Base-by-base conservation (phyloP, 164 flowering plant species). In the Vitis vinifera region DNA sequence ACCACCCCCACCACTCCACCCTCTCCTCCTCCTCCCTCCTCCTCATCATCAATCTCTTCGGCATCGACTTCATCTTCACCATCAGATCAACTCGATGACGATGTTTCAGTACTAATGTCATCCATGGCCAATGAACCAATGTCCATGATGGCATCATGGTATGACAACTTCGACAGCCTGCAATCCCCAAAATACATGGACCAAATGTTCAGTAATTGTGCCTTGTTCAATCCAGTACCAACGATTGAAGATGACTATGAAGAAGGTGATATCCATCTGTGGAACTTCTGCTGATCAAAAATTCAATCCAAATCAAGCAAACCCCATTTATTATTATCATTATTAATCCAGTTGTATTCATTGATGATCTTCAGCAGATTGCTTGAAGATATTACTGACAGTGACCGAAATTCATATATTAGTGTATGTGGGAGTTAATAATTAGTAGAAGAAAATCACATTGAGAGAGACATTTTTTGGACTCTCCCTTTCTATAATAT, bases 201-300 rank as follows among this genome's bases (percentile, higher is more conserved):
- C 61, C 79, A 69, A 15, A 75, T 87, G 83, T 29, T 82, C 53
- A 67, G 7, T 37, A 37, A 60, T 16, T 74, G 77, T 8, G 74
- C 67, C 23, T 72, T 76, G n/a, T 82, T 82, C 50, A 71, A 75
- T 77, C 78, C 44, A 37, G 4, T 79, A 3, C 56, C 75, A 3
- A n/a, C 61, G 59, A 9, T 68, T 3, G 80, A 83, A 58, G 86
- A 83, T 65, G 30, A 70, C 15, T 78, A 68, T 15, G 84, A 80
- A 49, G 88, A 71, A 49, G 78, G 71, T 2, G 88, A 84, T 70
- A 79, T 87, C 63, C 79, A 82, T 12, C 73, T 87, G 16, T 87
- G 91, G 91, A 85, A 76, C 74, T 87, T 87, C 73, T 76, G 80
- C 73, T 85, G 78, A 76, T 23, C 27, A 23, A 27, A 0, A 62